Conservation (phyloP, 176 grass and related monocot species). For the sorghum (Sorghum bicolor) region DNA sequence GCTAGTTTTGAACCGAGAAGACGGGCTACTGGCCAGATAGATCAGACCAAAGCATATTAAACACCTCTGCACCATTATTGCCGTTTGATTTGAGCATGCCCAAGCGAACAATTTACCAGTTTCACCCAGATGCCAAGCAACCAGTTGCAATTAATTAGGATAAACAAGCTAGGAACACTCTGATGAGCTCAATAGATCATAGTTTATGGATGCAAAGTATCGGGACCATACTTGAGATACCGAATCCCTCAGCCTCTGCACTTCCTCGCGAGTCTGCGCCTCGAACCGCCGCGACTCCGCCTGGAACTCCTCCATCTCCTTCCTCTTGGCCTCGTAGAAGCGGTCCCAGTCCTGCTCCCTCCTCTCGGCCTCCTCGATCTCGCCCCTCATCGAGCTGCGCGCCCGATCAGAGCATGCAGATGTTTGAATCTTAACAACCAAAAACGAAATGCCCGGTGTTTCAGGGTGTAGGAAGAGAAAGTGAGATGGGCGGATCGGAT, state of each 20-base stretch:
- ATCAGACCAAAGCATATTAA: slow-evolving; percentile 22
- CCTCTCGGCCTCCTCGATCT: slow-evolving; percentile 56
- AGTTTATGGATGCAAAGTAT: slow-evolving; percentile 18
- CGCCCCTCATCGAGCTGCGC: slow-evolving; percentile 49
- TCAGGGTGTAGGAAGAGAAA: background rate
- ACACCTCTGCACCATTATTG: background rate
- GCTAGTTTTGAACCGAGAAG: background rate
- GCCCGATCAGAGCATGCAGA: background rate
- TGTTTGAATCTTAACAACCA: background rate
- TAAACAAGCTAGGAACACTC: slow-evolving; percentile 7
- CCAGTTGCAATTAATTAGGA: background rate
- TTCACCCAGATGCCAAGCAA: slow-evolving; percentile 25
- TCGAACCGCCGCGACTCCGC: slow-evolving; percentile 46
- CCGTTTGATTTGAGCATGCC: slow-evolving; percentile 8
- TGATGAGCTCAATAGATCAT: slow-evolving; percentile 25
- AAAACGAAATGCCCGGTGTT: background rate
- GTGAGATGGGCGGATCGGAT: background rate
- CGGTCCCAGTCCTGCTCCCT: slow-evolving; percentile 59
- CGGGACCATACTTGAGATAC: slow-evolving; percentile 62
- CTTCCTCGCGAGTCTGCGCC: slow-evolving; percentile 41
- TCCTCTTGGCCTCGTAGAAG: slow-evolving; percentile 56
- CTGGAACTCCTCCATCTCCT: slow-evolving; percentile 73
- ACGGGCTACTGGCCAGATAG: background rate
- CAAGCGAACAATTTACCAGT: slow-evolving; percentile 12
- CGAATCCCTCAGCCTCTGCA: slow-evolving; percentile 52